These are phyloP conservation scores for Mortierella sp. DNA, from an alignment of 371 early-diverging fungal genomes.

Conservation along the genomic window DNA sequence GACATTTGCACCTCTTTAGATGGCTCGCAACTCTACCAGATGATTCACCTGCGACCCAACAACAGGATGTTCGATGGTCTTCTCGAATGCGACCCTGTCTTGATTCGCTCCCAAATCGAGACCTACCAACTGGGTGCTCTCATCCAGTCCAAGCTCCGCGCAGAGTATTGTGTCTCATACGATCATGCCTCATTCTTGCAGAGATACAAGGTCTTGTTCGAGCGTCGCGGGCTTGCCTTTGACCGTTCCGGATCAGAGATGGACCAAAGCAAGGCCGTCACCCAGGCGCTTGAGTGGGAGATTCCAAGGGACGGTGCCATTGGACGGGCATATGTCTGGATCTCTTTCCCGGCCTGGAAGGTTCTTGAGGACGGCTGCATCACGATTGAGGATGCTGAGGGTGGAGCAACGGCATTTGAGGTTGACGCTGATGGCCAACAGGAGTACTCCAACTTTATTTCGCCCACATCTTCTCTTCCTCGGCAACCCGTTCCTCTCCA, in stretches of 20 bases:
- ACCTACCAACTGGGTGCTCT: constrained; percentile 24
- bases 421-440: constrained; percentile 44
- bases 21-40: constrained; percentile 87
- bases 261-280: constrained; percentile 31
- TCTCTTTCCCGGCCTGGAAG: constrained; percentile 28
- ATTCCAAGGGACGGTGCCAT: constrained; percentile 44
- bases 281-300: constrained; percentile 19
- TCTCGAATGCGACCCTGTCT: constrained; percentile 48
- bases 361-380: constrained; percentile 39
- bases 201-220: constrained; percentile 42
- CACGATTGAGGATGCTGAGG: constrained; percentile 34
- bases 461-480: constrained; percentile 11
- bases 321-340: constrained; percentile 46
- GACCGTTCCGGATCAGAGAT: constrained; percentile 11
- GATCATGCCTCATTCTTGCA: constrained; percentile 44
- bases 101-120: constrained; percentile 52
- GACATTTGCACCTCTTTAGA: constrained; percentile 79
- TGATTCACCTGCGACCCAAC: constrained; percentile 87
- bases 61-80: constrained; percentile 65
- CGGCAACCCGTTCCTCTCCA: constrained; percentile 7
- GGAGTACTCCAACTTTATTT: constrained; percentile 30
- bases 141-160: constrained; percentile 34
- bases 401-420: constrained; percentile 29
- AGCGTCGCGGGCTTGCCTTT: constrained; percentile 19
- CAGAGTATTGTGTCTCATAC: constrained; percentile 49